Percentiles rank a stretch among this genome's conserved stretches.
phyloP scores from a whole-genome alignment of 345 rosid genomes.

The Citrus sp. region DNA sequence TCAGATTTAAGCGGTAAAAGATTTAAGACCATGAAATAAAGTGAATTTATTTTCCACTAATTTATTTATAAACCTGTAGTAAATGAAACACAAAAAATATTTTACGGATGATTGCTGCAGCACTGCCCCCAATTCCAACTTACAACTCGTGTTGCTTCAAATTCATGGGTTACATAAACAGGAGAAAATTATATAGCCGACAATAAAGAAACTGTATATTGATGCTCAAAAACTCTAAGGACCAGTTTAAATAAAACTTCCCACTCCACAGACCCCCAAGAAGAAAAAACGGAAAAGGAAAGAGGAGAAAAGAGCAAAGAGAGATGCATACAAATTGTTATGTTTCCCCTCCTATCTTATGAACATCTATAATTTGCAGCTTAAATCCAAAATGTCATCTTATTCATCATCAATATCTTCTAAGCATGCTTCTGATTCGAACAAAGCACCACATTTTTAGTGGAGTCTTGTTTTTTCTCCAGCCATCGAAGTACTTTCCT shows the following conservation, averaged over 20 bases:
- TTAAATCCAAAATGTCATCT: not conserved
- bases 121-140: not conserved
- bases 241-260: not conserved
- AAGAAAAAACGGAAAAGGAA: not conserved
- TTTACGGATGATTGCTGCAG: not conserved
- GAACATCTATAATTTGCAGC: not conserved
- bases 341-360: not conserved
- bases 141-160: not conserved
- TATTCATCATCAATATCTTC: conserved; percentile 44
- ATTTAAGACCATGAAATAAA: no score
- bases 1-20: no score
- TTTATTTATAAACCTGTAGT: no score
- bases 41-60: no score
- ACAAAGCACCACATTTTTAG: conserved; percentile 68
- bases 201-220: not conserved
- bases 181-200: not conserved
- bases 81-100: no score
- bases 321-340: not conserved
- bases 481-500: conserved; percentile 71
- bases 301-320: not conserved
- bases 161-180: not conserved
- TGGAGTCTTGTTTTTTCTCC: conserved; percentile 73
- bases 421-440: conserved; percentile 48
- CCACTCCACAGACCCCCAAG: not conserved
- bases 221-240: not conserved